phyloP scores from a whole-genome alignment of 495 filamentous ascomycete species.

The Penicillium desertorum region DNA sequence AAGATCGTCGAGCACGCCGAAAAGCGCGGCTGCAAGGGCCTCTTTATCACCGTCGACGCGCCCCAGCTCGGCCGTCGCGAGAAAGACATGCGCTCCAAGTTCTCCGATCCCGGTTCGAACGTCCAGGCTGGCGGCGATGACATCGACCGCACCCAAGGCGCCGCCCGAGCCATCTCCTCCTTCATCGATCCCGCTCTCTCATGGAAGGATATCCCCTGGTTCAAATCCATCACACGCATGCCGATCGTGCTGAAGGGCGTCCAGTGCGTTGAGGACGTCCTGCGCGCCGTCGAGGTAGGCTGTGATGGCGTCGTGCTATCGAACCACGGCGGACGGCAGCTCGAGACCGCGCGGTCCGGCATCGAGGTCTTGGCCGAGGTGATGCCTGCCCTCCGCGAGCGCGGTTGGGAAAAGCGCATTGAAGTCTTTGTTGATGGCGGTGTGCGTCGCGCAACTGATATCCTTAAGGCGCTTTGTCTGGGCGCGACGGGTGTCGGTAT shows the following conservation, averaged over 20 bases:
- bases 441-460: constrained; percentile 85
- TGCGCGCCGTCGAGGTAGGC: constrained; percentile 77
- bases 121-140: constrained; percentile 68
- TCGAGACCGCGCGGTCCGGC: constrained; percentile 87
- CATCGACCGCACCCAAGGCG: constrained; percentile 86
- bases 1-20: constrained; percentile 91
- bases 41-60: constrained; percentile 98
- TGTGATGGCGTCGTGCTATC: constrained; percentile 93
- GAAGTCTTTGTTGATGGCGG: constrained; percentile 94
- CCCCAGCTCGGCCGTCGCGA: constrained; percentile 93
- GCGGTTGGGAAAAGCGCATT: constrained; percentile 77
- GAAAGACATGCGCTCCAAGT: constrained; percentile 94
- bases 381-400: constrained; percentile 85
- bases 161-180: constrained; percentile 84
- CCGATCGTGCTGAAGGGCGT: constrained; percentile 97
- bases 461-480: constrained; percentile 92
- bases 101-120: constrained; percentile 78
- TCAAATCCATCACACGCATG: constrained; percentile 89
- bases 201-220: constrained; percentile 97
- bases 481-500: constrained; percentile 94
- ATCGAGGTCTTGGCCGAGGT: constrained; percentile 94
- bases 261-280: constrained; percentile 91
- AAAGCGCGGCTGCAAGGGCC: constrained; percentile 84
- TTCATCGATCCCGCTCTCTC: constrained; percentile 92
- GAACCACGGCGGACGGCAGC: constrained; percentile 97